A percentile compares a stretch with the other conserved stretches of the same genome.
These are phyloP conservation scores for Penstemon barbatus DNA, from an alignment of 257 asterid genomes.

Conservation along the genomic window DNA sequence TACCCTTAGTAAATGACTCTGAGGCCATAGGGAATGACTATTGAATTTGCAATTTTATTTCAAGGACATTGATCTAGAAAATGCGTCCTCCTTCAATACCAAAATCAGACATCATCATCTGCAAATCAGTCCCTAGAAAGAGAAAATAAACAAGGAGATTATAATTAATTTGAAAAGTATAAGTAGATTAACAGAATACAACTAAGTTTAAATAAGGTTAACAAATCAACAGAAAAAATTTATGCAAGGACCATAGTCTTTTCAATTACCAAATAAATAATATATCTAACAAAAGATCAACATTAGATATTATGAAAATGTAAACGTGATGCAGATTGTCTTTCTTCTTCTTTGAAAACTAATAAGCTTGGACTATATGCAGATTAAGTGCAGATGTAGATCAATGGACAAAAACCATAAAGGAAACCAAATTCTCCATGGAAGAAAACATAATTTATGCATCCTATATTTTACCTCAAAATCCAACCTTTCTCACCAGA, in stretches of 20 bases:
- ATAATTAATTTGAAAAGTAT: background rate
- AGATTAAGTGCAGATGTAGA: conserved; percentile 22
- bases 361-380: background rate
- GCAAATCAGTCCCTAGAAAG: conserved; percentile 30
- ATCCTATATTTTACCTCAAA: conserved; percentile 23
- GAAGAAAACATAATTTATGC: conserved; percentile 3
- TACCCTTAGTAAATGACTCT: conserved; percentile 38
- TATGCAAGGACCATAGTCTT: conserved; percentile 3
- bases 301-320: conserved; percentile 12
- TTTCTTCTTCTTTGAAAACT: background rate
- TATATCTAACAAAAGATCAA: conserved; percentile 25
- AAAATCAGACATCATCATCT: conserved; percentile 36
- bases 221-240: background rate
- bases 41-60: conserved; percentile 20
- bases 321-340: conserved; percentile 5
- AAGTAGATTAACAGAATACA: no score
- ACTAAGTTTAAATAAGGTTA: no score
- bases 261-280: conserved; percentile 27
- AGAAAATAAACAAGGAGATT: background rate
- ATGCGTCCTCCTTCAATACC: conserved; percentile 22
- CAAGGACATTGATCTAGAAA: conserved; percentile 13
- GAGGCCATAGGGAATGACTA: conserved; percentile 50
- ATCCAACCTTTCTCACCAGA: conserved; percentile 25
- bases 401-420: conserved; percentile 18
- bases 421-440: conserved; percentile 13